Percentiles rank a stretch among this genome's conserved stretches.
phyloP scores from a whole-genome alignment of 805 yeast species.

The Kuraishia piskuri region DNA sequence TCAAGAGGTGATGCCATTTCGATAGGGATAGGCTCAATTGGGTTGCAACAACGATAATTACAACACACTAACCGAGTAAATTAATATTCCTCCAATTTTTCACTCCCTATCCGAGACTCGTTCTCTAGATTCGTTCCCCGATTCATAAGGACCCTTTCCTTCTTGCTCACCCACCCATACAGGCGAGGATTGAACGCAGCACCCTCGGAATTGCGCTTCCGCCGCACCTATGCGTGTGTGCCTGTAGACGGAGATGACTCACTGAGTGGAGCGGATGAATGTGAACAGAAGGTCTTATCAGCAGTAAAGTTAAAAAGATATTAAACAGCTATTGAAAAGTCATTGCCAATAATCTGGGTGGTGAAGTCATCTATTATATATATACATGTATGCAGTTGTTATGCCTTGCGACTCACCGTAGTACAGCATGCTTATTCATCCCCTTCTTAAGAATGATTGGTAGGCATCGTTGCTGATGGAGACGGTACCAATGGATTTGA shows the following conservation, averaged over 20 bases:
- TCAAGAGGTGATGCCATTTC: conserved; percentile 25
- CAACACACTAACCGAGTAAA: background rate
- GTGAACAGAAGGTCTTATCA: too few relatives aligned
- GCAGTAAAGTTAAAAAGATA: too few relatives aligned
- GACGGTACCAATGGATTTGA: conserved; percentile 76
- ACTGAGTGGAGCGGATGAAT: too few relatives aligned
- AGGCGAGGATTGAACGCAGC: too few relatives aligned
- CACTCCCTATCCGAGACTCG: background rate
- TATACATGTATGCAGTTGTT: too few relatives aligned
- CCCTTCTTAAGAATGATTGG: conserved; percentile 64
- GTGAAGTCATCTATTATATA: too few relatives aligned
- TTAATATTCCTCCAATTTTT: background rate
- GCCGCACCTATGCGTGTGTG: too few relatives aligned
- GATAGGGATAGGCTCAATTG: background rate
- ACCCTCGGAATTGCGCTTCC: too few relatives aligned
- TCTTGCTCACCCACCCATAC: background rate
- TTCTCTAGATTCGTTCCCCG: background rate
- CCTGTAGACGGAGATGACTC: too few relatives aligned
- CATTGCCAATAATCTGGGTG: too few relatives aligned
- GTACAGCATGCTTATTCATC: conserved; percentile 9
- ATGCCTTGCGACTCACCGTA: too few relatives aligned
- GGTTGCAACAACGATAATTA: background rate
- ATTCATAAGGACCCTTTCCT: background rate
- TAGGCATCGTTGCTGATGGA: conserved; percentile 78
- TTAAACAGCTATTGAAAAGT: too few relatives aligned